Evolutionary conservation across 2,329 filamentous ascomycete genomes (phyloP), one percentile per base, ranked within the genome.

Genomic region (Dendryphion nanum): DNA sequence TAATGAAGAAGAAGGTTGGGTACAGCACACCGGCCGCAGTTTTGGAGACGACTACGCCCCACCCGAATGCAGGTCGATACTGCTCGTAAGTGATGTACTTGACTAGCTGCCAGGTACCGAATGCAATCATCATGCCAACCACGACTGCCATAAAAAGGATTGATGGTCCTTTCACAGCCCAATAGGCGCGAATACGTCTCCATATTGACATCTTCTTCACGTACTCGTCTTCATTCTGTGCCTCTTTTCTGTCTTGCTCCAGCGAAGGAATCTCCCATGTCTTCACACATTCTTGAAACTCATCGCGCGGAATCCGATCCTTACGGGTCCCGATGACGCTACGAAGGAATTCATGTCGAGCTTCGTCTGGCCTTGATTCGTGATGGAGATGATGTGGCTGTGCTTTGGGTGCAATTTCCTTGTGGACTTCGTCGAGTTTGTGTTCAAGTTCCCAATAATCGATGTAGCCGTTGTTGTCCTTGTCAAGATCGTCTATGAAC

Each of bases 1-100:
- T 66, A 40, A 80, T 64, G 47, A 81, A 79, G 60, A 79, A 79
- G 39, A 81, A 70, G 1, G 76, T 79, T 14, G 76, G 76, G 33
- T 79, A 80, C 1, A 81, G 49, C 0, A 73, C 71, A 3, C 78
- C 78, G 7, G 77, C 76, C 30, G 65, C 73, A 0, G 73, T 71
- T 56, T 80, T 81, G 3, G 77, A 73, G 34, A 81, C 51, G 4
- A 77, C 73, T 6, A 77, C 70, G 5, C 77, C 77, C 74, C 76
- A 78, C 10, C 76, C 77, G 14, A 79, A 73, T 0, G 71, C 76
- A 12, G 66, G 68, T 13, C 70, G 69, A 40, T 75, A 77, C 8
- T 64, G 45, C 1, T 59, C 49, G 1, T 63, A 67, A 0, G 66
- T 71, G 32, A 72, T 54, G 50, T 78, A 80, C 42, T 75, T 78